A percentile compares a stretch with the other conserved stretches of the same genome.
Evolutionary conservation across 2,329 filamentous ascomycete genomes (phyloP).

Genomic region (Thyridium curvatum): DNA sequence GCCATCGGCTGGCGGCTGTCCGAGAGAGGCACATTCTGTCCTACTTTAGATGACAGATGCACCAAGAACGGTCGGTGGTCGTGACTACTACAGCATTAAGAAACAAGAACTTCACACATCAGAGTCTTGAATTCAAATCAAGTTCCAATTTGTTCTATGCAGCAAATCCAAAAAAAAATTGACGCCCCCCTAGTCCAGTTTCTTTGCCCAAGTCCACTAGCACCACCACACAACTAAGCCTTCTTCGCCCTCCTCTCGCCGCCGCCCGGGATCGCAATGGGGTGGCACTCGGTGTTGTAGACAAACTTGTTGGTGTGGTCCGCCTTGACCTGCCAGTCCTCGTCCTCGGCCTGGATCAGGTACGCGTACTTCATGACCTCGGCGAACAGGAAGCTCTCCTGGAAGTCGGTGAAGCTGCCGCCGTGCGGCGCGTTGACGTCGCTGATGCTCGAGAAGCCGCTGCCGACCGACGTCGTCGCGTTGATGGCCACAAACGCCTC

Average conservation of each 20-base stretch:
- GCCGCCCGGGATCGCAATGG: conserved; percentile 20
- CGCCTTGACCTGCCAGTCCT: conserved; percentile 40
- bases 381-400: conserved; percentile 85
- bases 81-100: no score
- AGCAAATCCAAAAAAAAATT: no score
- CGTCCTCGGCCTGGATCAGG: conserved; percentile 61
- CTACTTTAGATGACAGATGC: no score
- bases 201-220: no score
- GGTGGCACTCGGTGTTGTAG: conserved; percentile 44
- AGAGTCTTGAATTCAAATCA: no score
- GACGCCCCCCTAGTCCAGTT: no score
- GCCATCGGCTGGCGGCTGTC: background rate
- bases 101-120: no score
- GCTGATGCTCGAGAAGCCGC: conserved; percentile 59
- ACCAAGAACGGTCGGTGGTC: no score
- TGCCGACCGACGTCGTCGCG: conserved; percentile 52
- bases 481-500: conserved; percentile 67
- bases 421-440: conserved; percentile 61
- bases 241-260: conserved; percentile 2
- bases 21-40: conserved; percentile 12
- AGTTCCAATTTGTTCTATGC: no score
- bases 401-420: conserved; percentile 58
- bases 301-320: conserved; percentile 39
- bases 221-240: no score
- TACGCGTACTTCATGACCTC: conserved; percentile 84